Evolutionary conservation across 768 basidiomycete species (phyloP), one percentile per base, ranked within the genome.

Genomic region (Phlebiopsis gigantea): DNA sequence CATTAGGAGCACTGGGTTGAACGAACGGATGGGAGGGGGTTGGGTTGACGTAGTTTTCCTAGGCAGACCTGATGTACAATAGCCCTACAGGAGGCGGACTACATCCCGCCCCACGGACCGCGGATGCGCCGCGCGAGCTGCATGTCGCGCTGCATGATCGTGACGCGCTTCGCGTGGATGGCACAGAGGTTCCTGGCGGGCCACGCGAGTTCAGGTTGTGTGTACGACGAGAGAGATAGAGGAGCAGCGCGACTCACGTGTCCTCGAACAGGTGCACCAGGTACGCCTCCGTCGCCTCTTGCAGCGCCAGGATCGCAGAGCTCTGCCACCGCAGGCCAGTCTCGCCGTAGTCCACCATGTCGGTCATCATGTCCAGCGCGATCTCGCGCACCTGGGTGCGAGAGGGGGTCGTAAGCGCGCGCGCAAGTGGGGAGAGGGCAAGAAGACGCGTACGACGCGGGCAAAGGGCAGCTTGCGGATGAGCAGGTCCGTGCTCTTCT

Each of bases 231-330:
- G 26, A 26, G 53, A 5, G 7, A 44, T 54, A 30, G 57, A 59
- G 17, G 31, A 19, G 24, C n/a, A 3, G 28, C 19, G 46, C 52
- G 29, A 90, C 94, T 76, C 71, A 98, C 92, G 96, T 93, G 73
- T 99, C 97, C 73, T 99, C 97, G 61, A 99, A 98, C 44, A 98
- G 73, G 73, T 98, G 95, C 19, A 99, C 92, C 17, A 98, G 77
- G 65, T 83, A 97, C 14, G 94, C 93, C 70, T 97, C 94, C 22
- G 94, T 93, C 12, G 97, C 97, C 72, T 99, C 97, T 66, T 99
- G 97, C 59, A 99, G 71, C 1, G 97, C 97, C 65, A 94, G 68
- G 56, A 99, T 78, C 5, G 97, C 97, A 5, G 93, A 92, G 60
- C 85, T 92, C 71, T 99, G 97, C 97, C 97, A 99, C 46, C 97